phyloP scores from a whole-genome alignment of 805 yeast genomes.

The Schwanniomyces vanrijiae region DNA sequence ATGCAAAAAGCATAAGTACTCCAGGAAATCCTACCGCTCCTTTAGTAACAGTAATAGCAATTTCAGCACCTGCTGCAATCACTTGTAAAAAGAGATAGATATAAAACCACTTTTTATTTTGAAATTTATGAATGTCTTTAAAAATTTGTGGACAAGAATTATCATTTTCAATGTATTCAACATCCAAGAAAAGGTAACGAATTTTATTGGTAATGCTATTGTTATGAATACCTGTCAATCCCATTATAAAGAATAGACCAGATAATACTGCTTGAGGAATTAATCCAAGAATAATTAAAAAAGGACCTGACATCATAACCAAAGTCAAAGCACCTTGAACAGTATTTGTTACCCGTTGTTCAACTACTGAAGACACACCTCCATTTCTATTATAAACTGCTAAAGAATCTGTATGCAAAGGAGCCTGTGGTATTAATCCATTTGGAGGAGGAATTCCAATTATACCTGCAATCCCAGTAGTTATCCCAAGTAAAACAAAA shows the following conservation, averaged over 20 bases:
- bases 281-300: constrained; percentile 72
- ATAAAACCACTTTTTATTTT: constrained; percentile 47
- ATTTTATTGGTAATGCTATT: constrained; percentile 66
- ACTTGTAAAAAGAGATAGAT: constrained; percentile 59
- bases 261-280: constrained; percentile 93
- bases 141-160: constrained; percentile 37
- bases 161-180: constrained; percentile 32
- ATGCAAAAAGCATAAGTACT: constrained; percentile 68
- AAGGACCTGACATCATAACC: constrained; percentile 88
- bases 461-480: constrained; percentile 85
- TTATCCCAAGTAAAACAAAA: constrained; percentile 76
- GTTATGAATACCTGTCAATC: constrained; percentile 69
- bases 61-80: constrained; percentile 74
- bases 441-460: constrained; percentile 95
- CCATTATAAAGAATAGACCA: constrained; percentile 94
- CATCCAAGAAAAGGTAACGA: constrained; percentile 62
- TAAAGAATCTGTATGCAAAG: constrained; percentile 81
- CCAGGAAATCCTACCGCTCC: constrained; percentile 97
- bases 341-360: constrained; percentile 84
- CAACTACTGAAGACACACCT: constrained; percentile 63
- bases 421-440: constrained; percentile 97
- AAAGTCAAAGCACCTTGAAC: constrained; percentile 81
- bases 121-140: constrained; percentile 27
- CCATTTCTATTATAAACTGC: constrained; percentile 51
- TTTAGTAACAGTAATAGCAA: constrained; percentile 78